Evolutionary conservation across 768 basidiomycete species (phyloP), one percentile per base, ranked within the genome.

Genomic region (Suillus paluster): DNA sequence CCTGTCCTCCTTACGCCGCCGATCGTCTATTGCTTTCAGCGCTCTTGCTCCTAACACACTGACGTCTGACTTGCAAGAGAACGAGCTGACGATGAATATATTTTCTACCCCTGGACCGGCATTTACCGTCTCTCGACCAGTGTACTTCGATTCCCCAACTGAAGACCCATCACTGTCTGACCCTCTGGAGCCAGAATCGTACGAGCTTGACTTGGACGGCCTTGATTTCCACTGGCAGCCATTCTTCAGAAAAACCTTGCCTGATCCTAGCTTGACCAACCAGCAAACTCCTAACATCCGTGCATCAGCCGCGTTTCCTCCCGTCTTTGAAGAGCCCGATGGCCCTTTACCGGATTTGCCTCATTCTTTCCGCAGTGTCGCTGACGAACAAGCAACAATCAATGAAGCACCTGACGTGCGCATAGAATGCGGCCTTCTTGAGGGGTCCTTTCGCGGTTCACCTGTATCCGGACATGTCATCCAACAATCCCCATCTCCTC

Each of bases 141-240:
- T 83, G 38, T 83, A 84, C 71, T 83, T 84, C 65, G 83, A 85
- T 67, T 83, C 82, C 2, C 83, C 83, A 2, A 75, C 77, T 34
- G 83, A 85, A 70, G 83, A 84, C 63, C 81, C 81, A 41, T 72
- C 75, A 54, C 59, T 68, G 41, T 78, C 80, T 34, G 77, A 77
- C 65, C 77, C 79, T 65, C 70, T 79, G 41, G 70, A 77, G 34
- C 64, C 72, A 39, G 69, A 69, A 55, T 71, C 72, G 53, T 80
- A 77, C 63, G 74, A 76, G 30, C 66, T 83, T 45, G 77, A 81
- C 62, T 71, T 78, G 42, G 70, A 75, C 7, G 67, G 68, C 5
- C 72, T 88, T 10, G 83, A 84, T 66, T 89, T 89, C 65, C 78
- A 69, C 57, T 89, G 88, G 87, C 71, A 75, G 50, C 81, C 82